Base-by-base conservation (phyloP, 2,329 filamentous ascomycete species). In the Daldinia eschscholtzii region DNA sequence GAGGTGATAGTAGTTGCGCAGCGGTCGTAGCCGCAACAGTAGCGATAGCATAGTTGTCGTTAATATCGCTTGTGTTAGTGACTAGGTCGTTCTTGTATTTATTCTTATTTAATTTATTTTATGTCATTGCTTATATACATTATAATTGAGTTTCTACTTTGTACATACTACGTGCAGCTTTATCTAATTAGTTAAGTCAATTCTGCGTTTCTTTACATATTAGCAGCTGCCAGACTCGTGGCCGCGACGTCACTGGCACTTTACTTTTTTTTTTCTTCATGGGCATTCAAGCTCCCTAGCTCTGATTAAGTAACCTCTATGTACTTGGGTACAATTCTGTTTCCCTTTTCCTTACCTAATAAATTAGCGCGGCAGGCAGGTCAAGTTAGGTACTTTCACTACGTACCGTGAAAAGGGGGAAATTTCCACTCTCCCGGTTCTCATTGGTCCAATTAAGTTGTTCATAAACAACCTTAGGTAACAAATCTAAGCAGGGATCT, bases 181-280 rank as follows among this genome's bases (percentile, higher is more conserved):
- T 1, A 23, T 23, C 20, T n/a, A n/a, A n/a, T n/a, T n/a, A n/a
- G n/a, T 23, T 23, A 23, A 23, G 26, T 52, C 46, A 52, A 52
- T 12, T 33, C 15, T 33, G 28, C 3, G 33, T 52, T 39, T 39
- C 46, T 52, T 52, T 7, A 7, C 23, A 20, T 28, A 64, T 35
- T 35, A 41, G 23, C 37, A 64, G 62, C 62, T 64, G 48, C 28
- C 26, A 65, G 39, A 28, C n/a, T 37, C 13, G 10, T n/a, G n/a
- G n/a, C 28, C 23, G 46, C 66, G 66, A 68, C 66, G 61, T 68
- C 66, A 65, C 66, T 61, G 20, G 30, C 62, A 33, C 37, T 28
- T 28, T 60, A 52, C 48, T 33, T 68, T 56, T 55, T 61, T 10
- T 35, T 35, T 35, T 10, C 33, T 35, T 23, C 20, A 23, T 23